Evolutionary conservation across 768 basidiomycete species (phyloP), one percentile per base, ranked within the genome.

Genomic region (Rhizopogon salebrosus): DNA sequence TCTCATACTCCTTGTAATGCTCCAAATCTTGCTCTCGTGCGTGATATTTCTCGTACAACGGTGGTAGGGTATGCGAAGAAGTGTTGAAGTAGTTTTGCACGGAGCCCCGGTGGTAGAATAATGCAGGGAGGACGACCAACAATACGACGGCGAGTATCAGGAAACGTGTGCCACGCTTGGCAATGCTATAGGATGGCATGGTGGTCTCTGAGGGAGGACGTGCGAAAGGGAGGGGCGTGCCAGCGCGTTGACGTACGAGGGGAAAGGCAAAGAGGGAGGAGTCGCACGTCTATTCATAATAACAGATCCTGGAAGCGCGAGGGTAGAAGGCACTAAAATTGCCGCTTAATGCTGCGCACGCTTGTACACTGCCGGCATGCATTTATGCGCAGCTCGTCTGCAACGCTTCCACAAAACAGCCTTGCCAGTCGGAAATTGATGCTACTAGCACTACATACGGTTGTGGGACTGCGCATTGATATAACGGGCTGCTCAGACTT

Each of bases 41-140:
- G 31, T 68, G 68, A 46, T 68, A 74, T 20, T 62, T 55, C 24
- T 70, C 62, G 54, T 76, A 80, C 9, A 77, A 54, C 1, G 80
- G 79, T 14, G 79, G 78, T 22, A 59, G 56, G 29, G 26, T 54
- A 18, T 27, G 23, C 5, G 3, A 9, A 16, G n/a, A 4, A 9
- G n/a, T n/a, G n/a, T 10, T 40, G 37, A 39, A 34, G 9, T 39
- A 40, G 4, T 4, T 35, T 11, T 14, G 4, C 1, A 39, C 14
- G 10, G 40, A 0, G 22, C 26, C 49, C 16, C 22, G 23, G n/a
- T 41, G 14, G 20, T 41, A 46, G 7, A 50, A 4, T 46, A 23
- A 7, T n/a, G 6, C 18, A 49, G 39, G 50, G 11, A 51, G 11
- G 3, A 34, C 20, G 6, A 49, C n/a, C 4, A 16, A 31, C 6